Conservation (phyloP, 805 yeast genomes). For the Komagataella phaffii region DNA sequence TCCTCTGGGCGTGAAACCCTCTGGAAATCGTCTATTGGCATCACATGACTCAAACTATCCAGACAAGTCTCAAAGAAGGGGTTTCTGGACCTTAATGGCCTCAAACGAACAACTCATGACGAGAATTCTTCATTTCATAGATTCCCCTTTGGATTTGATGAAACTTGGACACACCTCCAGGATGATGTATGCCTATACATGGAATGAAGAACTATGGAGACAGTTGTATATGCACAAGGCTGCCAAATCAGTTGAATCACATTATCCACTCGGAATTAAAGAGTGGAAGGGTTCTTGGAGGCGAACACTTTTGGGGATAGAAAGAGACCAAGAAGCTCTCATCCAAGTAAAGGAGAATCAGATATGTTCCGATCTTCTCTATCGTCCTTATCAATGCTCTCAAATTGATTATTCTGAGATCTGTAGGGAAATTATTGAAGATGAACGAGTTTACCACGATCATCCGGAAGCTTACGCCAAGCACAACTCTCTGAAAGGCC, state of each 20-base stretch:
- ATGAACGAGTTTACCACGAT: slow-evolving; percentile 22
- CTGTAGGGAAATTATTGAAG: slow-evolving; percentile 33
- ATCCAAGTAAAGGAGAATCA: slow-evolving; percentile 32
- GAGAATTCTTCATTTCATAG: slow-evolving; percentile 34
- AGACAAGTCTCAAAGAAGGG: slow-evolving; percentile 5
- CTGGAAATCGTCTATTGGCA: slow-evolving; percentile 48
- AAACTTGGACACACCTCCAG: slow-evolving; percentile 48
- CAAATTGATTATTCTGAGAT: slow-evolving; percentile 44
- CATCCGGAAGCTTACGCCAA: neutral
- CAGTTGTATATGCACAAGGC: slow-evolving; percentile 27
- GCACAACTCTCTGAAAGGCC: slow-evolving; percentile 11
- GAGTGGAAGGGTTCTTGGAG: slow-evolving; percentile 81
- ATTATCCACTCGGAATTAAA: slow-evolving; percentile 14
- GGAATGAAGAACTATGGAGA: slow-evolving; percentile 78
- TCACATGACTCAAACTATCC: slow-evolving; percentile 6
- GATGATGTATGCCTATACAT: slow-evolving; percentile 55
- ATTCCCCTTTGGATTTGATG: slow-evolving; percentile 31
- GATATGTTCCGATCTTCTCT: slow-evolving; percentile 65
- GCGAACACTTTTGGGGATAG: slow-evolving; percentile 31
- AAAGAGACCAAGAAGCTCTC: slow-evolving; percentile 23
- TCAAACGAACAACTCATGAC: slow-evolving; percentile 45
- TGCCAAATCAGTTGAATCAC: slow-evolving; percentile 7
- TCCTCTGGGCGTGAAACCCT: slow-evolving; percentile 63
- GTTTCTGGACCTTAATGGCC: slow-evolving; percentile 7
- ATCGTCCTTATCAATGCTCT: slow-evolving; percentile 74